Evolutionary conservation across 2,329 filamentous ascomycete genomes (phyloP).

Genomic region (Xylaria multiplex): DNA sequence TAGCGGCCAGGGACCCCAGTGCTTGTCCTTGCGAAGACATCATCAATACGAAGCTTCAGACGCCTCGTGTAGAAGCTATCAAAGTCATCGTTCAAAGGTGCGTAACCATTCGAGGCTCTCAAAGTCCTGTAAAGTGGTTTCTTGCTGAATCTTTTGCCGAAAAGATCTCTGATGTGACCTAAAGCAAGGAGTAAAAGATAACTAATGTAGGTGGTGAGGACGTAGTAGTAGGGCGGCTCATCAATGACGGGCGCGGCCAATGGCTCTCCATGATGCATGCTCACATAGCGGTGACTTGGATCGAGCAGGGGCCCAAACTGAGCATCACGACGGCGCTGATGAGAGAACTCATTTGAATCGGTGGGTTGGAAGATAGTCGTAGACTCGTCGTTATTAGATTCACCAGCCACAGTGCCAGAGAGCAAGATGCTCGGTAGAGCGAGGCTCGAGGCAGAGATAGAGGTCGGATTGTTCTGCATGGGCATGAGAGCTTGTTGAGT

Average conservation of each 20-base stretch:
- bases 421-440: conserved; percentile 91
- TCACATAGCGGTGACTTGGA: conserved; percentile 85
- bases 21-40: conserved; percentile 92
- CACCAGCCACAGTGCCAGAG: conserved; percentile 82
- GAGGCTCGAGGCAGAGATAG: conserved; percentile 76
- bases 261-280: conserved; percentile 82
- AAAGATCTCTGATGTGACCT: conserved; percentile 95
- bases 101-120: conserved; percentile 86
- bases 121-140: conserved; percentile 84
- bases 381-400: conserved; percentile 76
- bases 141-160: conserved; percentile 92
- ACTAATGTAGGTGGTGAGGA: conserved; percentile 97
- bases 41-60: conserved; percentile 93
- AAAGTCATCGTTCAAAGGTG: conserved; percentile 95
- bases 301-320: conserved; percentile 90
- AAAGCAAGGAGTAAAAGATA: conserved; percentile 96
- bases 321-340: conserved; percentile 80
- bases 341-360: conserved; percentile 81
- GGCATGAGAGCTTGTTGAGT: conserved; percentile 75
- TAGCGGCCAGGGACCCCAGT: conserved; percentile 94
- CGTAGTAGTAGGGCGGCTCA: conserved; percentile 95
- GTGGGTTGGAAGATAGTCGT: conserved; percentile 88
- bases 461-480: conserved; percentile 68
- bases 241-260: conserved; percentile 89
- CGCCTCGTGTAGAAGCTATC: conserved; percentile 97